Evolutionary conservation across 768 basidiomycete genomes (phyloP).

Genomic region (Amanita polypyramis): DNA sequence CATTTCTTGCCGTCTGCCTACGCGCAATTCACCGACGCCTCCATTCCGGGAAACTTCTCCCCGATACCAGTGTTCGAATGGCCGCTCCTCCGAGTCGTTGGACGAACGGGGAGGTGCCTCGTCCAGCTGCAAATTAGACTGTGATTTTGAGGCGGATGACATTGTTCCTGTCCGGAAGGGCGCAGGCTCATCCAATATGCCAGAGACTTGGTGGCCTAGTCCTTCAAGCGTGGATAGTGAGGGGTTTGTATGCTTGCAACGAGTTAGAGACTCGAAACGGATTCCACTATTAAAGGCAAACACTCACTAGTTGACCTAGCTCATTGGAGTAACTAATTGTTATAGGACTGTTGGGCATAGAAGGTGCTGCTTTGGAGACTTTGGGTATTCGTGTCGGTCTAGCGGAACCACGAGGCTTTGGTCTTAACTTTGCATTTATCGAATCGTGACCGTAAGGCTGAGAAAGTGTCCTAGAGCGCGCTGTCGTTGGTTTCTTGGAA

Average conservation of each 20-base stretch:
- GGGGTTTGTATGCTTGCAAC: constrained; percentile 12
- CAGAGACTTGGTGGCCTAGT: constrained; percentile 22
- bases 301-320: constrained; percentile 8
- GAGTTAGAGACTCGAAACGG: constrained; percentile 11
- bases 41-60: constrained; percentile 81
- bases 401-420: constrained; percentile 20
- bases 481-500: constrained; percentile 23
- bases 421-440: constrained; percentile 19
- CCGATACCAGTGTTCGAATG: constrained; percentile 86
- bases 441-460: constrained; percentile 41
- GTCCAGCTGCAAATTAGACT: constrained; percentile 19
- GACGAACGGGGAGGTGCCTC: constrained; percentile 44
- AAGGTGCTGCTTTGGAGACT: constrained; percentile 18
- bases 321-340: constrained; percentile 5
- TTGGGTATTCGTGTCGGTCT: constrained; percentile 47
- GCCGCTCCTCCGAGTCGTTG: constrained; percentile 69
- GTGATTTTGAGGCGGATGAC: constrained; percentile 22
- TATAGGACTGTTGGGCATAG: constrained; percentile 16
- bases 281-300: constrained; percentile 12
- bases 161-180: constrained; percentile 42
- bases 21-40: constrained; percentile 76
- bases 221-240: constrained; percentile 16
- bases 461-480: constrained; percentile 56
- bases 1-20: constrained; percentile 73
- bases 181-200: constrained; percentile 52